Conservation (phyloP, 139 green algal genomes). For the Ettlia oleoabundans region DNA sequence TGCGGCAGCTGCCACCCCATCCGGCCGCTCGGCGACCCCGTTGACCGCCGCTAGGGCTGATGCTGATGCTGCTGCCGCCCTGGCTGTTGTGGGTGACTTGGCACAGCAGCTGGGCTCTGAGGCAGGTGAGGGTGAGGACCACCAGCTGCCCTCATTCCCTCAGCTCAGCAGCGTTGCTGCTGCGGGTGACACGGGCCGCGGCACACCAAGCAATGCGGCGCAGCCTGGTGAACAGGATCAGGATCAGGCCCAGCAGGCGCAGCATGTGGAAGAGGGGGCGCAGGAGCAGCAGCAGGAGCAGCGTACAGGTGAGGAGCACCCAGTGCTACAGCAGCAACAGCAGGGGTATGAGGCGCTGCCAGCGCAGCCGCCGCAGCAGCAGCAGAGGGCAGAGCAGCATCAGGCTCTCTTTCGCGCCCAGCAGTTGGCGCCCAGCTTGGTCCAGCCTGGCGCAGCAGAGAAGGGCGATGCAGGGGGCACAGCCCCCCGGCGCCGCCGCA, state of each 20-base stretch:
- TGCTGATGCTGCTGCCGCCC: background rate
- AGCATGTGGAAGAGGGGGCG: background rate
- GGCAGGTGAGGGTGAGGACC: background rate
- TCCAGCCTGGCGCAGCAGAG: background rate
- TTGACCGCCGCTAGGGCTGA: background rate
- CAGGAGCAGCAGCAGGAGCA: background rate
- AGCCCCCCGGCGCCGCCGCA: too few relatives aligned
- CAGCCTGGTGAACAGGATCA: too few relatives aligned
- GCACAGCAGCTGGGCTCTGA: background rate
- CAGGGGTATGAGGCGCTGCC: background rate
- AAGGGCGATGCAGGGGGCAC: background rate
- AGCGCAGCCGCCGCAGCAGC: background rate
- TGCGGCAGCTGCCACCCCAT: background rate
- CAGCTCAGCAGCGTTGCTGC: background rate
- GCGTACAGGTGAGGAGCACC: background rate
- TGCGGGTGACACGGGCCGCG: too few relatives aligned
- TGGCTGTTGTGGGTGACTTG: background rate
- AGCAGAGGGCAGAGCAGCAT: background rate
- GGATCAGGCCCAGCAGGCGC: too few relatives aligned
- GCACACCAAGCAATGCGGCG: too few relatives aligned
- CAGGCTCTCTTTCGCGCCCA: background rate
- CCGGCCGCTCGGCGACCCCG: too few relatives aligned
- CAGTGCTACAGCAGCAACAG: background rate
- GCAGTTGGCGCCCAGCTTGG: background rate
- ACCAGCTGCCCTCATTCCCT: background rate